Evolutionary conservation across 2,329 filamentous ascomycete species (phyloP), one percentile per base, ranked within the genome.

Genomic region (Aspergillus vadensis): DNA sequence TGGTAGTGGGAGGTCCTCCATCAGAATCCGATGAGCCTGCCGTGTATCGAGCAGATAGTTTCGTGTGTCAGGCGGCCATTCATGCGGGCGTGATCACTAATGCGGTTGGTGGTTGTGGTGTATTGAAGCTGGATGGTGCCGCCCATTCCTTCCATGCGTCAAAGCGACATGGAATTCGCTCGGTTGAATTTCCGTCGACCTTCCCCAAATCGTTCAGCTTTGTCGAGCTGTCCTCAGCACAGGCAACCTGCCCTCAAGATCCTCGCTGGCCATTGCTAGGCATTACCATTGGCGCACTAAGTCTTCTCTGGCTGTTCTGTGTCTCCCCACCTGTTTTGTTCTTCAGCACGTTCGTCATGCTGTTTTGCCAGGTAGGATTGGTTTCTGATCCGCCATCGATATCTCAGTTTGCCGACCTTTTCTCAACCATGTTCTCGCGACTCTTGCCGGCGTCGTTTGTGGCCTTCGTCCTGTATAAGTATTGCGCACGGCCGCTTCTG

Each of bases 171-270:
- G 91, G 89, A 55, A 92, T 98, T 64, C 77, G 81, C 27, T 96
- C 92, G 64, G 81, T 91, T 57, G 84, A 77, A 4, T 99, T 99
- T 72, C 86, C 92, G 63, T 94, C 92, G 0, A 92, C 91, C 65
- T 99, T 99, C 69, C 95, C 95, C 1, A 88, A 91, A 30, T 89
- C 92, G 0, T 97, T 91, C 74, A 86, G 86, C 17, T 98, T 99
- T 67, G 77, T 91, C 4, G 83, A 83, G 32, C 82, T 92, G 6
- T 71, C 75, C 7, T 72, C 76, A 1, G 73, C 76, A 14, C 76
- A 80, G 59, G 77, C 83, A 14, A 90, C 91, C 68, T 84, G 86
- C 53, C 88, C 91, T 15, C 82, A 83, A 57, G 95, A 98, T 74
- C 85, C 90, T 59, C 84, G 93, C 48, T 99, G 95, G 95, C 84